Conservation (phyloP, 2,329 filamentous ascomycete species). For the Cordyceps tenuipes region DNA sequence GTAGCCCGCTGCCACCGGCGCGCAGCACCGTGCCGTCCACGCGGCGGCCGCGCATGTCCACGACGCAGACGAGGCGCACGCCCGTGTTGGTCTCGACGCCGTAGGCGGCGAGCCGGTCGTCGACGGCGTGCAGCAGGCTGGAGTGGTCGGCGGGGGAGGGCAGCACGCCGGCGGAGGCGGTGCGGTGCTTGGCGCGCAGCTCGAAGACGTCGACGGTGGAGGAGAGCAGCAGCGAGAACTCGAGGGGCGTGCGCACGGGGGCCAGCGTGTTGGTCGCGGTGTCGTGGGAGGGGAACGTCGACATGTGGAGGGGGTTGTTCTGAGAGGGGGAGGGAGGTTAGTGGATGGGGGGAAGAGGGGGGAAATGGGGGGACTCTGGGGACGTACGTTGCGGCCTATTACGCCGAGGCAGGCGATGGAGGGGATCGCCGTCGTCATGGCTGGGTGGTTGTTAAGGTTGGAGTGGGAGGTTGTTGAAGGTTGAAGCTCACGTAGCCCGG, state of each 20-base stretch:
- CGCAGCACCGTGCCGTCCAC: slow-evolving; percentile 26
- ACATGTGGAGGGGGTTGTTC: slow-evolving; percentile 95
- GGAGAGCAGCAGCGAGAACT: slow-evolving; percentile 86
- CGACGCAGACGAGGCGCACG: slow-evolving; percentile 79
- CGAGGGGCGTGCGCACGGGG: slow-evolving; percentile 63
- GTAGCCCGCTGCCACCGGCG: slow-evolving; percentile 47
- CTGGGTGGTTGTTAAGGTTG: slow-evolving; percentile 3
- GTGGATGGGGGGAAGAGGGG: not conserved
- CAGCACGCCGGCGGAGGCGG: slow-evolving; percentile 36
- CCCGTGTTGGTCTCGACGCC: slow-evolving; percentile 96
- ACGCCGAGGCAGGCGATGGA: slow-evolving; percentile 89
- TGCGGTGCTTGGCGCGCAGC: slow-evolving; percentile 58
- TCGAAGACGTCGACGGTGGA: slow-evolving; percentile 92
- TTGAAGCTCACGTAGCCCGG: not conserved
- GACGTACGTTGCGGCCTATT: slow-evolving; percentile 79
- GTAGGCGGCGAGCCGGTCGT: slow-evolving; percentile 88
- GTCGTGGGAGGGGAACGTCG: slow-evolving; percentile 73
- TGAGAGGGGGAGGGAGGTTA: slow-evolving; percentile 32
- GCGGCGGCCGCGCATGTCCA: slow-evolving; percentile 76
- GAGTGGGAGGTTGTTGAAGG: not conserved
- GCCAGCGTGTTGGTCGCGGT: slow-evolving; percentile 41
- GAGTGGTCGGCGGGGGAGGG: slow-evolving; percentile 51
- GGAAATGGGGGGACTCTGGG: not conserved
- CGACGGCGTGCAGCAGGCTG: slow-evolving; percentile 84
- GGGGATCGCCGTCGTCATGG: slow-evolving; percentile 56